Percentiles rank a stretch among this genome's conserved stretches.
Conservation (phyloP, 768 basidiomycete genomes). For the Cystofilobasidium capitatum region DNA sequence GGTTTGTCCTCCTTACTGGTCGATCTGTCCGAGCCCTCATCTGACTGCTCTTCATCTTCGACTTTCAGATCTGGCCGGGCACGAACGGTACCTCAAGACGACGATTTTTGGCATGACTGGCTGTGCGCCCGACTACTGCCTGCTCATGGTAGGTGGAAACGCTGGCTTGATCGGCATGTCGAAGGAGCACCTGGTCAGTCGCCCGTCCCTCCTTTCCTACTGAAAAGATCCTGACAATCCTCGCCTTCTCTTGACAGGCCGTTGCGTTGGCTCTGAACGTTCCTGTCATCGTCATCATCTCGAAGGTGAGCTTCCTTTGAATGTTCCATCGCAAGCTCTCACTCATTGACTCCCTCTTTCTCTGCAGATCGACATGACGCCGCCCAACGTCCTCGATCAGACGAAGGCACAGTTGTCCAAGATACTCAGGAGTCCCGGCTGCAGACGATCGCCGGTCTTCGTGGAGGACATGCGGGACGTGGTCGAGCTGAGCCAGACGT, state of each 20-base stretch:
- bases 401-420: slow-evolving; percentile 87
- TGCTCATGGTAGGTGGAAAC: slow-evolving; percentile 90
- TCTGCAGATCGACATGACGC: slow-evolving; percentile 87
- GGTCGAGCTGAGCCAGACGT: slow-evolving; percentile 57
- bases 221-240: neutral
- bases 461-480: slow-evolving; percentile 71
- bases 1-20: slow-evolving; percentile 42
- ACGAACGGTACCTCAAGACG: slow-evolving; percentile 72
- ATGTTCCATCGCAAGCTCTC: slow-evolving; percentile 1
- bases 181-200: slow-evolving; percentile 58
- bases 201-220: neutral
- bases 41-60: neutral
- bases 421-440: slow-evolving; percentile 84
- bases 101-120: slow-evolving; percentile 68
- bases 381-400: slow-evolving; percentile 77
- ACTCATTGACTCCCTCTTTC: slow-evolving; percentile 22
- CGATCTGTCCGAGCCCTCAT: neutral
- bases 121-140: slow-evolving; percentile 70
- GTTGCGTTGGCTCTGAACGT: slow-evolving; percentile 88
- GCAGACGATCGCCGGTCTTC: slow-evolving; percentile 46
- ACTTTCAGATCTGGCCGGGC: slow-evolving; percentile 70
- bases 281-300: slow-evolving; percentile 86
- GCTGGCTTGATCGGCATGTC: slow-evolving; percentile 50
- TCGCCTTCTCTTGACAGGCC: slow-evolving; percentile 41
- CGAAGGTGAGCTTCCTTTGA: slow-evolving; percentile 57